Conservation (phyloP, 306 rosid genomes). For the Betula pendula region DNA sequence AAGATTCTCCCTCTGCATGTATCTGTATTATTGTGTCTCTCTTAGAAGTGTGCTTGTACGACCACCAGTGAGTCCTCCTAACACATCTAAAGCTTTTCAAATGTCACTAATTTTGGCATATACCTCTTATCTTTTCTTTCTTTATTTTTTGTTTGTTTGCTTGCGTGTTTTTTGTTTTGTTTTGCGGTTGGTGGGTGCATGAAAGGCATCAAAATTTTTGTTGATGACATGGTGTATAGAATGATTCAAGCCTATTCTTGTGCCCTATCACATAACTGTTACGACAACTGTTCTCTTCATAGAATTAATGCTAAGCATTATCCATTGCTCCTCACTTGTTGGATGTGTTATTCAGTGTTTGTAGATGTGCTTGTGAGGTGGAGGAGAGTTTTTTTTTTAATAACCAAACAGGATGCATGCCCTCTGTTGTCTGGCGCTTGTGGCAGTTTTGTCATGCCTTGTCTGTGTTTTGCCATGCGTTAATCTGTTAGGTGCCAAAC, state of each 20-base stretch:
- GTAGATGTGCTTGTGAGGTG: background rate
- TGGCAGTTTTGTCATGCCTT: background rate
- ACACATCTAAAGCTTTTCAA: background rate
- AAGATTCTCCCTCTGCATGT: background rate
- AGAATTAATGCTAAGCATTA: background rate
- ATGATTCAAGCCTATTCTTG: background rate
- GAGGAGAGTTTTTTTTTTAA: background rate
- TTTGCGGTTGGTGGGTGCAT: too few species aligned
- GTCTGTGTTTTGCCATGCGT: background rate
- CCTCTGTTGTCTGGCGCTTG: too few species aligned
- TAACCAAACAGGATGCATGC: too few species aligned
- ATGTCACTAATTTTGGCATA: background rate
- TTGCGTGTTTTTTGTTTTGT: too few species aligned
- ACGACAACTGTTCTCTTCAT: background rate
- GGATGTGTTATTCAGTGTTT: background rate
- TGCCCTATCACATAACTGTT: background rate
- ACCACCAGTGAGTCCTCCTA: background rate
- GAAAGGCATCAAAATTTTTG: background rate
- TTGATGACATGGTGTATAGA: background rate
- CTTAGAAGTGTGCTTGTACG: background rate
- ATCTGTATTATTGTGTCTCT: background rate
- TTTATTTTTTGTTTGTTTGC: background rate
- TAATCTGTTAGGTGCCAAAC: constrained; percentile 3
- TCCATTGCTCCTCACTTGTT: background rate
- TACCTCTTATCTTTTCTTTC: background rate